phyloP scores from a whole-genome alignment of 2,329 filamentous ascomycete genomes.

The Pseudocercospora cruenta region DNA sequence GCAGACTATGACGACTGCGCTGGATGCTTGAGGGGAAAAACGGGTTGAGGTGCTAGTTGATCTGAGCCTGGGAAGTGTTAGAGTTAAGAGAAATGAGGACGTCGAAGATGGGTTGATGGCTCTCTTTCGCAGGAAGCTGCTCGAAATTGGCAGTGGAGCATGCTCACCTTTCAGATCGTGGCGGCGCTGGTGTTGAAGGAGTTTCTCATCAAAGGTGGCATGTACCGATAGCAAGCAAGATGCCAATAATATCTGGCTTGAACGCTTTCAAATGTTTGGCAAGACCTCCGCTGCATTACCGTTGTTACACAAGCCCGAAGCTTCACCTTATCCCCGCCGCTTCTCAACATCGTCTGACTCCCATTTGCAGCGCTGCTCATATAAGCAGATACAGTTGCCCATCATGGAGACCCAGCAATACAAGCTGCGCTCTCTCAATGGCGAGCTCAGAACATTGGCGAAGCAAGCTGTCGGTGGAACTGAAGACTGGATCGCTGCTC shows the following conservation, averaged over 20 bases:
- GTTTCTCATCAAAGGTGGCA: background rate
- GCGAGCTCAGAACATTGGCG: slow-evolving; percentile 1
- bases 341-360: background rate
- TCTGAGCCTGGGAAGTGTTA: background rate
- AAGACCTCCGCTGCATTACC: background rate
- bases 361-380: background rate
- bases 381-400: background rate
- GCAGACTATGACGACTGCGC: slow-evolving; percentile 30
- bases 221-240: background rate
- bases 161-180: background rate
- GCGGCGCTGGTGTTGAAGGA: background rate
- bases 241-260: background rate
- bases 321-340: background rate
- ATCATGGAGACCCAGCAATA: background rate
- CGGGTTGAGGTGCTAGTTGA: background rate
- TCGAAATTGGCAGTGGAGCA: background rate
- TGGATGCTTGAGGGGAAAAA: background rate
- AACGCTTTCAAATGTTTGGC: background rate
- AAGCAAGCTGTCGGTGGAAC: background rate
- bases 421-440: slow-evolving; percentile 1
- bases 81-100: background rate
- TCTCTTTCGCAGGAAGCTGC: background rate
- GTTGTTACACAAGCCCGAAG: background rate
- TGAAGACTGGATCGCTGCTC: slow-evolving; percentile 1
- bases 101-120: background rate